Percentiles rank a stretch among this genome's conserved stretches.
phyloP scores from a whole-genome alignment of 768 basidiomycete species.

The Leccinum broughii region DNA sequence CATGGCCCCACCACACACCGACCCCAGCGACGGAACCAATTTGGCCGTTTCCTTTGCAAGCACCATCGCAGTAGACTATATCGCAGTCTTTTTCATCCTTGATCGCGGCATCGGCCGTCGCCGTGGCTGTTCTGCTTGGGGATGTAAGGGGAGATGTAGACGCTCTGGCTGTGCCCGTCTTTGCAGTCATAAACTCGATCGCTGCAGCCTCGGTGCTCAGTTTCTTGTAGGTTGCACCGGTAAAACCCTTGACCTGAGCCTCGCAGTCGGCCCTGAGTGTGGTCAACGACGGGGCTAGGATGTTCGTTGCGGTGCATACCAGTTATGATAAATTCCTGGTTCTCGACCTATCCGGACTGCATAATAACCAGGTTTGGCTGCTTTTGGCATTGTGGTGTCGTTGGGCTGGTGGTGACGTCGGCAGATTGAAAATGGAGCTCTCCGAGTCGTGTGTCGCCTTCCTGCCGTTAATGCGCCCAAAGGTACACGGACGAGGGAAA shows the following conservation, averaged over 20 bases:
- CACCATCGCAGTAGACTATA: constrained; percentile 85
- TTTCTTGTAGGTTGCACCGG: constrained; percentile 65
- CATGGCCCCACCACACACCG: constrained; percentile 85
- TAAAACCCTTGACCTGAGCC: constrained; percentile 63
- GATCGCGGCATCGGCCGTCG: constrained; percentile 4
- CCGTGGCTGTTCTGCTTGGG: constrained; percentile 24
- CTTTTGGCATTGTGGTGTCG: constrained; percentile 35
- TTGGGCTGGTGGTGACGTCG: background rate
- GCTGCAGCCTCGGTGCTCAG: constrained; percentile 61
- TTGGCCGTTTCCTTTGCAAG: constrained; percentile 82
- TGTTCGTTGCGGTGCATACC: constrained; percentile 50
- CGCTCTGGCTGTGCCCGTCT: constrained; percentile 20
- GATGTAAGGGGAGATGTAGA: constrained; percentile 23
- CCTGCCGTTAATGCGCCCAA: background rate
- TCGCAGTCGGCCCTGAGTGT: constrained; percentile 67
- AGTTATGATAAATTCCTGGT: constrained; percentile 69
- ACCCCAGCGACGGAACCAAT: constrained; percentile 68
- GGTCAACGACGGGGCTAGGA: constrained; percentile 25
- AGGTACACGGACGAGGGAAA: background rate
- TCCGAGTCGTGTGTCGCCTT: background rate
- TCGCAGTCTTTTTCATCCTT: constrained; percentile 34
- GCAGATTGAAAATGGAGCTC: background rate
- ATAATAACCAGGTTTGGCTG: constrained; percentile 57
- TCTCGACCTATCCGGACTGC: constrained; percentile 66
- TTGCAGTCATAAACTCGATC: constrained; percentile 48